Base-by-base conservation (phyloP, 164 flowering plant species). In the Berberis thunbergii region DNA sequence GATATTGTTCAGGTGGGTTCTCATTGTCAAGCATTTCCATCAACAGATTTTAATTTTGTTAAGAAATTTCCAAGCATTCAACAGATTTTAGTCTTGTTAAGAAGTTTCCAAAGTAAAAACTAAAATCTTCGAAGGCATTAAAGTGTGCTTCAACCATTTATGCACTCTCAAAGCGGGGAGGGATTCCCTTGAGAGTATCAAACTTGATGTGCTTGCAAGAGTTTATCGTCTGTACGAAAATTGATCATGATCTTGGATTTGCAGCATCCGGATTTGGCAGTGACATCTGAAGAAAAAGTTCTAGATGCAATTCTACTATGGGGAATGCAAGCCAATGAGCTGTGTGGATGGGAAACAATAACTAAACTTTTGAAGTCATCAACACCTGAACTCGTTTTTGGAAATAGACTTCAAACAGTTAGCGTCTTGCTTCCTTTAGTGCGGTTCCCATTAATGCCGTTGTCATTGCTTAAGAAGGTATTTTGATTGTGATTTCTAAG, bases 251-350 rank as follows among this genome's bases (percentile, higher is more conserved):
- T 61, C 45, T 55, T 76, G 66, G 62, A 49, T 67, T 69, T 83
- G 81, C 97, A 93, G 98, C 92, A 83, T 80, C 87, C 89, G 41
- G 86, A 86, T 72, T 76, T 93, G 75, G 88, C 95, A 4, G 97
- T 90, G 52, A 93, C 92, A 62, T 93, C 89, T 58, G 98, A 90
- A 75, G 98, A 93, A 75, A 81, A 81, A 70, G 86, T 93, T 73
- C 84, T 93, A 49, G 84, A 86, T 86, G 96, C 96, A 57, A 81
- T 93, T 59, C 69, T 93, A 53, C 57, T 85, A 65, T 93, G 96
- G 96, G 75, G 87, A 70, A 65, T 77, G 74, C 76, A 83, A 71
- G 84, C 92, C 48, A 67, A 74, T 48, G 85, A 81, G 61, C 62
- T 79, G 44, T 66, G 48, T 74, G 81, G 83, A 8, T 90, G 98